Evolutionary conservation across 768 basidiomycete species (phyloP).

Genomic region (Melanogaster broomeanus): DNA sequence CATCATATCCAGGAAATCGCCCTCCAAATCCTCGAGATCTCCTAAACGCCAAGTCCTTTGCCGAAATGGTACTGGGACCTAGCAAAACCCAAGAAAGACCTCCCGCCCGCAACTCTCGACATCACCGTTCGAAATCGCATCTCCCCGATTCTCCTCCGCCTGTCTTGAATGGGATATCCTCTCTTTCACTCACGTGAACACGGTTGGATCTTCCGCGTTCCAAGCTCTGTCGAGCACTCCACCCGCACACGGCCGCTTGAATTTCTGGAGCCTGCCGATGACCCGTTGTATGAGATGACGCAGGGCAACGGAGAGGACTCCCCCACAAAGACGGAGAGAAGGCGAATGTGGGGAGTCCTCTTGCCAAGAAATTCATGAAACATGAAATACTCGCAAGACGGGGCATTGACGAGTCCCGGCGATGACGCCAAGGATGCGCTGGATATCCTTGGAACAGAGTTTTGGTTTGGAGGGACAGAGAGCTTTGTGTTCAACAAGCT

Average conservation of each 20-base stretch:
- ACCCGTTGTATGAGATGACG: conserved; percentile 48
- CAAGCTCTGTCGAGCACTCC: conserved; percentile 43
- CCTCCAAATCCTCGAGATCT: conserved; percentile 30
- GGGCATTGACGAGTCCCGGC: conserved; percentile 80
- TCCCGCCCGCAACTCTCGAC: conserved; percentile 73
- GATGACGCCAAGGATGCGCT: conserved; percentile 82
- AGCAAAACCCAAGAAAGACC: conserved; percentile 66
- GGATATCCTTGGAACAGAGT: conserved; percentile 78
- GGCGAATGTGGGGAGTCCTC: conserved; percentile 93
- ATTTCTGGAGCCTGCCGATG: conserved; percentile 69
- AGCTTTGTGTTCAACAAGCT: conserved; percentile 97
- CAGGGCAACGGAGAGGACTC: conserved; percentile 46
- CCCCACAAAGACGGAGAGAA: conserved; percentile 96
- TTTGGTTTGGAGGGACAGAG: conserved; percentile 98
- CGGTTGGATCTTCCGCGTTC: conserved; percentile 90
- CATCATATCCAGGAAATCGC: background rate
- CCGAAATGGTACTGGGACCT: conserved; percentile 98
- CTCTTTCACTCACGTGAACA: conserved; percentile 83
- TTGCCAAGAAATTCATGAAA: conserved; percentile 88
- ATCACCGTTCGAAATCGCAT: conserved; percentile 82
- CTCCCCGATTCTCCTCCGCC: conserved; percentile 79
- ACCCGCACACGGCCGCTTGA: conserved; percentile 47
- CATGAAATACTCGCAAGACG: conserved; percentile 86
- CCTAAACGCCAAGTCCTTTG: conserved; percentile 58
- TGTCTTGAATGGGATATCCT: conserved; percentile 88